Evolutionary conservation across 2,329 filamentous ascomycete species (phyloP).

Genomic region (Aspergillus ustus): DNA sequence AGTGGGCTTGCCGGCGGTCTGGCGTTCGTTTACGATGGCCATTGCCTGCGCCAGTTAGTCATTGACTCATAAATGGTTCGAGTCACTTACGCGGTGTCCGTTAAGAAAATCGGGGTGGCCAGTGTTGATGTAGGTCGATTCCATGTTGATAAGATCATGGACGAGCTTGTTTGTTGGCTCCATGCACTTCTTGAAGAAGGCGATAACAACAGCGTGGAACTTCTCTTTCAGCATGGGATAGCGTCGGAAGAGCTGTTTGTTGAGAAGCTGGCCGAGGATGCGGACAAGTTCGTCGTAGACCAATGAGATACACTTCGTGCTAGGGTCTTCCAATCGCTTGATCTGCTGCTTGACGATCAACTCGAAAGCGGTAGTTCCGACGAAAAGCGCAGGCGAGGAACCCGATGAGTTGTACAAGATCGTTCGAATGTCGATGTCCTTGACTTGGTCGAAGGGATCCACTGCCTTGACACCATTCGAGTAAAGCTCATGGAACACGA

Average conservation of each 20-base stretch:
- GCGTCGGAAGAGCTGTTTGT: constrained; percentile 86
- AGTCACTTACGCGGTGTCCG: constrained; percentile 73
- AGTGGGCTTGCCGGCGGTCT: constrained; percentile 79
- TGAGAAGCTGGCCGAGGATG: constrained; percentile 86
- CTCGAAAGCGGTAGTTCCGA: constrained; percentile 97
- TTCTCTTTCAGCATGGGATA: constrained; percentile 97
- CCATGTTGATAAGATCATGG: constrained; percentile 89
- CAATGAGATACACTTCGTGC: constrained; percentile 93
- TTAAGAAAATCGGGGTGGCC: constrained; percentile 98
- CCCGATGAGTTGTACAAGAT: constrained; percentile 99
- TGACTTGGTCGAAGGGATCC: constrained; percentile 96
- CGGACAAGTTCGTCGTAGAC: constrained; percentile 98
- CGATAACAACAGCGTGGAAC: constrained; percentile 88
- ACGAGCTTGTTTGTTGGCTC: constrained; percentile 98
- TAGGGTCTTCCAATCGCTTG: constrained; percentile 92
- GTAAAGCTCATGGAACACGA: constrained; percentile 98
- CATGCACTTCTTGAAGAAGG: constrained; percentile 98
- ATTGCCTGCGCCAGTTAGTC: constrained; percentile 67
- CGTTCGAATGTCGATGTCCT: constrained; percentile 95
- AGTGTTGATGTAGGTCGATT: constrained; percentile 97
- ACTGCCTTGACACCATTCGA: constrained; percentile 96
- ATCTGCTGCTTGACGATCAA: constrained; percentile 99
- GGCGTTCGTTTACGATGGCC: constrained; percentile 95
- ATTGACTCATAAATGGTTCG: not conserved
- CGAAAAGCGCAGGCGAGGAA: constrained; percentile 93